phyloP scores from a whole-genome alignment of 2,329 filamentous ascomycete genomes.

The Aureobasidium sp. region DNA sequence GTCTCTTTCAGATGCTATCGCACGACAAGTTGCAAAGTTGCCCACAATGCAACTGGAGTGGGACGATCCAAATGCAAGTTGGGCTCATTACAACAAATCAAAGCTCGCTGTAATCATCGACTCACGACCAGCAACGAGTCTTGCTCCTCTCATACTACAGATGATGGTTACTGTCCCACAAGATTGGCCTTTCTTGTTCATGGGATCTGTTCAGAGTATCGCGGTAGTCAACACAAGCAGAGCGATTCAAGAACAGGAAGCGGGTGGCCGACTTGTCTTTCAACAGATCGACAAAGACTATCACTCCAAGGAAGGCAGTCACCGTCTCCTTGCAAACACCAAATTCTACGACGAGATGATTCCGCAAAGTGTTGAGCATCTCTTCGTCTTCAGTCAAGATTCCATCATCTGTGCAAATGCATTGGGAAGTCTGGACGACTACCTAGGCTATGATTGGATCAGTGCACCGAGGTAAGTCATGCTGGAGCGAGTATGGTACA shows the following conservation, averaged over 20 bases:
- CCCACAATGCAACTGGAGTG: neutral
- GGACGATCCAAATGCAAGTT: neutral
- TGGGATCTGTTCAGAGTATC: constrained; percentile 1
- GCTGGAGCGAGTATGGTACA: too few relatives aligned
- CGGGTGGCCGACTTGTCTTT: neutral
- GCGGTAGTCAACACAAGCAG: neutral
- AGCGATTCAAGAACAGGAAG: neutral
- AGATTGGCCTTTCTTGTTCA: constrained; percentile 1
- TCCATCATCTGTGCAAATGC: neutral
- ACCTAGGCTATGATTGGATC: neutral
- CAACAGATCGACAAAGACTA: neutral
- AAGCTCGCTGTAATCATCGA: neutral
- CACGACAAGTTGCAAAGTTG: neutral
- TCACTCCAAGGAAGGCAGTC: neutral
- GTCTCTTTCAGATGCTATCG: neutral
- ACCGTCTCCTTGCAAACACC: neutral
- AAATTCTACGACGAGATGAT: neutral
- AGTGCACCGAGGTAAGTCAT: neutral
- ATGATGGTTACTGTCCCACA: neutral
- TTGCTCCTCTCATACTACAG: neutral
- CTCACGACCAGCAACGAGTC: neutral
- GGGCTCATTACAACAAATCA: neutral
- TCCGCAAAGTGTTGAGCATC: neutral
- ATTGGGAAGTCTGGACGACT: neutral
- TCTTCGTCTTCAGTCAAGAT: neutral